Evolutionary conservation across 2,329 filamentous ascomycete species (phyloP), one percentile per base, ranked within the genome.

Genomic region (Scedosporium apiospermum): DNA sequence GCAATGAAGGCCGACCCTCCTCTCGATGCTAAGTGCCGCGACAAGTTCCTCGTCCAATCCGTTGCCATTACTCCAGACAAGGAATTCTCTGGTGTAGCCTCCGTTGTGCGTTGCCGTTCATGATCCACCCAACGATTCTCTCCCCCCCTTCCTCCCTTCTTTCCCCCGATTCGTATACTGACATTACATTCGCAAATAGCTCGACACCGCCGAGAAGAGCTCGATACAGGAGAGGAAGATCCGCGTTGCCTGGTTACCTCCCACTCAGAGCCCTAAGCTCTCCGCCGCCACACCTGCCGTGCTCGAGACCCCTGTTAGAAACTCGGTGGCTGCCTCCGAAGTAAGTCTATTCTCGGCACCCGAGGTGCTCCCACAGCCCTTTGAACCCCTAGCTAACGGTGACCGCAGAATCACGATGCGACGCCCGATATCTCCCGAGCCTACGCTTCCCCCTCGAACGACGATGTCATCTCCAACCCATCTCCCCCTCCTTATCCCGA

Each of bases 1-100:
- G 92, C 93, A 26, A 97, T 99, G 95, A 97, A 96, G 81, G 86
- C 91, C 72, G 93, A 98, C 71, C 93, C 93, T 63, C 85, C 93
- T 21, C 75, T 81, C 63, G 93, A 96, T 73, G 87, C 89, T 65
- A 93, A 91, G 75, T 99, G 95, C 80, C 89, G 91, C 75, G 93
- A 98, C 83, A 98, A 98, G 80, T 98, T 98, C 76, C 85, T 98
- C 62, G 93, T 98, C 42, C 93, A 98, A 77, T 96, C 93, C 27
- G 90, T 96, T 58, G 82, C 87, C 60, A 90, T 97, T 67, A 88
- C 88, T 23, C 82, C 87, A 66, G 90, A 96, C 71, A 90, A 92
- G 77, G 91, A 96, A 71, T 91, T 90, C 70, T 81, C 82, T 38
- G 16, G 30, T 27, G 86, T 96, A 65, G 82, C 88, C 58, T 84